These are phyloP conservation scores for Amphirosellinia nigrospora DNA, from an alignment of 495 filamentous ascomycete species.

Conservation along the genomic window DNA sequence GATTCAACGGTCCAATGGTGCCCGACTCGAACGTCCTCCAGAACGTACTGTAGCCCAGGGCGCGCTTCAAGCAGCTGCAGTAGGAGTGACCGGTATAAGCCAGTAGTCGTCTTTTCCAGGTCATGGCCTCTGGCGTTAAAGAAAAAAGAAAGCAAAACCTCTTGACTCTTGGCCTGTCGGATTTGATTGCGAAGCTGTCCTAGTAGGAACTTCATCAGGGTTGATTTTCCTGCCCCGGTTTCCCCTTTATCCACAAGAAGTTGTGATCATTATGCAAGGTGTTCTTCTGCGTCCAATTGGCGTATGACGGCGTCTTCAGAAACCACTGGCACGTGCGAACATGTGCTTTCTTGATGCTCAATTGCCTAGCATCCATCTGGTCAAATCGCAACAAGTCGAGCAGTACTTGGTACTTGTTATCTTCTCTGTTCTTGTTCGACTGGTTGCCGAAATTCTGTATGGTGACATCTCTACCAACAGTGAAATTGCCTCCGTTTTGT, in stretches of 20 bases:
- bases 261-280: not conserved
- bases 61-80: not conserved
- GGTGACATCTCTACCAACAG: not conserved
- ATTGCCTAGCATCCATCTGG: not conserved
- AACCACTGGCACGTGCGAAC: not conserved
- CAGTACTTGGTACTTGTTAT: not conserved
- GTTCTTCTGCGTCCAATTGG: not conserved
- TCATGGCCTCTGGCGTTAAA: not conserved
- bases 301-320: not conserved
- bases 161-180: not conserved
- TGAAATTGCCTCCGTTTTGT: not conserved
- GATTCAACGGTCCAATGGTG: not conserved
- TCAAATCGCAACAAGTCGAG: not conserved
- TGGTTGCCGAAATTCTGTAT: not conserved
- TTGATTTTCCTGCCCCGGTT: constrained; percentile 1
- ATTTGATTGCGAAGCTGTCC: not conserved
- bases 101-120: not conserved
- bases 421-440: not conserved
- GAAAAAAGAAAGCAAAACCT: not conserved
- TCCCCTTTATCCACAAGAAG: not conserved
- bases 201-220: not conserved
- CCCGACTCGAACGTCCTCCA: not conserved
- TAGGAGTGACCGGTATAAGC: not conserved
- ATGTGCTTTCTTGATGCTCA: not conserved
- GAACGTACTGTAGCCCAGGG: not conserved